phyloP scores from a whole-genome alignment of 1,284 basidiomycete species.

The Papiliotrema laurentii region DNA sequence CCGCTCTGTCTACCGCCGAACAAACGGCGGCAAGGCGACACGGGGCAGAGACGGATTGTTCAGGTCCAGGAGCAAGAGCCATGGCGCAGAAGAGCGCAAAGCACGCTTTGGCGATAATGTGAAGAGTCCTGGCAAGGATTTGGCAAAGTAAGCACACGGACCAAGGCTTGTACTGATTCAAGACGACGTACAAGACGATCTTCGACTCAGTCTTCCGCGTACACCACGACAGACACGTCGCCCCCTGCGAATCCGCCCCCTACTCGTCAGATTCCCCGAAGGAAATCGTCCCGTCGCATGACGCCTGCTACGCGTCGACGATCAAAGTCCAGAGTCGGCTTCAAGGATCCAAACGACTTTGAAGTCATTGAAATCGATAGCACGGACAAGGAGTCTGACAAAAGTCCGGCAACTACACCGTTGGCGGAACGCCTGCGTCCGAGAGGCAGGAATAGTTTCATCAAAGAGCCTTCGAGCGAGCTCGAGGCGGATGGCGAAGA shows the following conservation, averaged over 20 bases:
- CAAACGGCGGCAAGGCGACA: constrained; percentile 7
- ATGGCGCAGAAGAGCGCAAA: constrained; percentile 17
- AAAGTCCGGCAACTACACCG: constrained; percentile 57
- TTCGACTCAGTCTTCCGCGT: constrained; percentile 30
- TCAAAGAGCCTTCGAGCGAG: constrained; percentile 31
- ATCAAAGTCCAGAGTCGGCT: too few species aligned
- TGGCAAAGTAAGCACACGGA: constrained; percentile 16
- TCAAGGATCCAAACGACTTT: neutral
- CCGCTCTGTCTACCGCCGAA: constrained; percentile 8
- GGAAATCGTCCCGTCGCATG: too few species aligned
- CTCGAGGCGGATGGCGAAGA: constrained; percentile 50
- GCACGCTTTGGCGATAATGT: constrained; percentile 36
- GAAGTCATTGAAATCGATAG: neutral
- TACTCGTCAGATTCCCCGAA: constrained; percentile 11
- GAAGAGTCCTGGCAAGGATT: constrained; percentile 25
- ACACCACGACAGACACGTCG: constrained; percentile 30
- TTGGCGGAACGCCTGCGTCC: constrained; percentile 49
- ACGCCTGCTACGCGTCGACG: too few species aligned
- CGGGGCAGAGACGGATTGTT: constrained; percentile 9
- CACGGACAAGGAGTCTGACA: constrained; percentile 50
- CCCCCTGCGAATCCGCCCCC: constrained; percentile 7
- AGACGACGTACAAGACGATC: constrained; percentile 17
- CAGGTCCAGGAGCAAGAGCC: constrained; percentile 19
- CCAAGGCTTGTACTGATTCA: neutral
- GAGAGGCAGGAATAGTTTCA: constrained; percentile 14